Conservation (phyloP, 352 stramenopile species). For the Pythium chondricola region DNA sequence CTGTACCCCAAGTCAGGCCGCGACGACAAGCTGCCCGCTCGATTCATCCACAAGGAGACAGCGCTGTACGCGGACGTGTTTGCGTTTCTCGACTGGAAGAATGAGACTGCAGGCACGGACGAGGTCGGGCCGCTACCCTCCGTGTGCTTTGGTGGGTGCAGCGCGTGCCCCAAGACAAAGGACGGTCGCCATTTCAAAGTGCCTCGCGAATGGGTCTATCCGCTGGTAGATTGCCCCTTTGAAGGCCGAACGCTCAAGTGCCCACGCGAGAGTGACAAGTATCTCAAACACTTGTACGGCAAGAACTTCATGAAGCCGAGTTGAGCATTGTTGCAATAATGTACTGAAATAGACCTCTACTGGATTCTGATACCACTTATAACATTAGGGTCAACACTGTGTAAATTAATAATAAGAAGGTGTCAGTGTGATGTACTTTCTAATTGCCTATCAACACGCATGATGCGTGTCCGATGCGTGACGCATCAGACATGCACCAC, state of each 20-base stretch:
- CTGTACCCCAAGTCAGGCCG: conserved; percentile 14
- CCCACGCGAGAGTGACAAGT: conserved; percentile 17
- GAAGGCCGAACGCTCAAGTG: conserved; percentile 18
- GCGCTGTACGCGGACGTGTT: conserved; percentile 30
- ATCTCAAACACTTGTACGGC: conserved; percentile 24
- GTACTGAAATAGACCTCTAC: too few relatives aligned
- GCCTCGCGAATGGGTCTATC: conserved; percentile 22
- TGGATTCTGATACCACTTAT: too few relatives aligned
- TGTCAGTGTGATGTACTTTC: too few relatives aligned
- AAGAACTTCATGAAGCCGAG: conserved; percentile 8
- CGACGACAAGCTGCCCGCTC: conserved; percentile 18
- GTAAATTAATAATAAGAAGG: too few relatives aligned
- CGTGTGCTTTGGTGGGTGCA: conserved; percentile 11
- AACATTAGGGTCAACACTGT: too few relatives aligned
- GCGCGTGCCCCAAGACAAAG: conserved; percentile 10
- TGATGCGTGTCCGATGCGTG: too few relatives aligned
- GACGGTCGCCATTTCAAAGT: conserved; percentile 10
- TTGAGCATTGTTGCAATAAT: too few relatives aligned
- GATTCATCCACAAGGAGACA: conserved; percentile 17
- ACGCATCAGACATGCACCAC: too few relatives aligned
- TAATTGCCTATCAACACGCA: too few relatives aligned
- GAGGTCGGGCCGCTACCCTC: conserved; percentile 8
- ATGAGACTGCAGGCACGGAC: conserved; percentile 3
- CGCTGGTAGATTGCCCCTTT: conserved; percentile 21
- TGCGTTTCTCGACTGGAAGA: conserved; percentile 13